Percentiles rank a stretch among this genome's conserved stretches.
phyloP scores from a whole-genome alignment of 495 filamentous ascomycete species.

The Usnea hakonensis region DNA sequence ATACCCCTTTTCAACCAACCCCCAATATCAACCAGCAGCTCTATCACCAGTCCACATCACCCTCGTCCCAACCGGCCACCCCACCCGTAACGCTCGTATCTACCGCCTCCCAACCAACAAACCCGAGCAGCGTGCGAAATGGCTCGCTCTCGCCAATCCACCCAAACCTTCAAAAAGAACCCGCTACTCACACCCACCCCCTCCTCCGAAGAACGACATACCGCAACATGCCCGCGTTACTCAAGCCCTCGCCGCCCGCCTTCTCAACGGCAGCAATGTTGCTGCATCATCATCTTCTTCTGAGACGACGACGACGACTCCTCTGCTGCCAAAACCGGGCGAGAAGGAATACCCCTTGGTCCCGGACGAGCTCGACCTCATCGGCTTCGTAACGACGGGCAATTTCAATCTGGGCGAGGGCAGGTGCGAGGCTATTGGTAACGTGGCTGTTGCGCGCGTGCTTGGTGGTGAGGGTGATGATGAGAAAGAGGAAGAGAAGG shows the following conservation, averaged over 20 bases:
- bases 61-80: conserved; percentile 52
- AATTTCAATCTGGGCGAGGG: conserved; percentile 76
- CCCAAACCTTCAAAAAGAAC: conserved; percentile 3
- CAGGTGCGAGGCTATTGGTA: conserved; percentile 66
- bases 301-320: too few relatives aligned
- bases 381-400: conserved; percentile 88
- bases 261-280: conserved; percentile 33
- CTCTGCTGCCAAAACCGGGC: conserved; percentile 32
- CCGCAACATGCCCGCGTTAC: conserved; percentile 15
- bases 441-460: conserved; percentile 55
- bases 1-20: conserved; percentile 18
- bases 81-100: conserved; percentile 56
- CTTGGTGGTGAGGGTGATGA: conserved; percentile 17
- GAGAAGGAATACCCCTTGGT: conserved; percentile 53
- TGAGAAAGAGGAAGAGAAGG: too few relatives aligned
- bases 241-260: conserved; percentile 40
- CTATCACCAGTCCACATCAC: conserved; percentile 48
- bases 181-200: neutral
- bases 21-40: conserved; percentile 15
- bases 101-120: conserved; percentile 58
- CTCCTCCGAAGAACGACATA: conserved; percentile 14
- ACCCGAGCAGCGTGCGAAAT: conserved; percentile 41
- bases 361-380: conserved; percentile 67
- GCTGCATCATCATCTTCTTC: conserved; percentile 23
- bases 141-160: conserved; percentile 38